Evolutionary conservation across 495 filamentous ascomycete species (phyloP), one percentile per base, ranked within the genome.

Genomic region (Penicillium turbatum): DNA sequence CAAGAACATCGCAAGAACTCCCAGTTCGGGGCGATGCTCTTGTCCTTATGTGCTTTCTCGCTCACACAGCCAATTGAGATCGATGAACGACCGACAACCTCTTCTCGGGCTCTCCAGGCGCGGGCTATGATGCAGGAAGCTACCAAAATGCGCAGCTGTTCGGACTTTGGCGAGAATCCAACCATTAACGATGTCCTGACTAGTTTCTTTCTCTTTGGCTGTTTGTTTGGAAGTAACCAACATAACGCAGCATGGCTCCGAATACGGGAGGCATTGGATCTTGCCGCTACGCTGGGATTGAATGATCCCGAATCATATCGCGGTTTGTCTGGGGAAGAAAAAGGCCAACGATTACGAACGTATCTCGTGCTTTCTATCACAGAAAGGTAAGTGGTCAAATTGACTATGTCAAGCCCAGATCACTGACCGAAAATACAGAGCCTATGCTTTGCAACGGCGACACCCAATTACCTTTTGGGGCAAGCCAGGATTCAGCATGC

Each of bases 11-110:
- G 55, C 65, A 83, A 58, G 82, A 92, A 71, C 77, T 81, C 31
- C 82, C 93, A 75, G 48, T 75, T 76, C 84, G 88, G 67, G 72
- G 89, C 52, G 61, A 75, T 75, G 72, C 36, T 95, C 12, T 77
- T 85, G 21, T 85, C 90, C 11, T 68, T 95, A 7, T 92, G 87
- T 60, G 88, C 87, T 12, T 93, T 89, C 68, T 87, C 91, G 63
- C 80, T 90, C 68, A 89, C 91, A 10, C 90, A 95, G 59, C 89
- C 90, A 0, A 90, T 92, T 51, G 70, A 76, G 24, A 72, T 82
- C 2, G 67, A 69, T 24, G 72, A 75, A 48, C 69, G 68, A 2
- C 66, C 72, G 0, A 72, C 72, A 0, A 67, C 71, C 2, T 71
- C 66, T 0, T 74, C 71, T 1, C 69, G 78, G 67, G 76, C 75